Percentiles rank a stretch among this genome's conserved stretches.
These are phyloP conservation scores for Ustilago vetiveriae DNA, from an alignment of 1,284 basidiomycete species.

Conservation along the genomic window DNA sequence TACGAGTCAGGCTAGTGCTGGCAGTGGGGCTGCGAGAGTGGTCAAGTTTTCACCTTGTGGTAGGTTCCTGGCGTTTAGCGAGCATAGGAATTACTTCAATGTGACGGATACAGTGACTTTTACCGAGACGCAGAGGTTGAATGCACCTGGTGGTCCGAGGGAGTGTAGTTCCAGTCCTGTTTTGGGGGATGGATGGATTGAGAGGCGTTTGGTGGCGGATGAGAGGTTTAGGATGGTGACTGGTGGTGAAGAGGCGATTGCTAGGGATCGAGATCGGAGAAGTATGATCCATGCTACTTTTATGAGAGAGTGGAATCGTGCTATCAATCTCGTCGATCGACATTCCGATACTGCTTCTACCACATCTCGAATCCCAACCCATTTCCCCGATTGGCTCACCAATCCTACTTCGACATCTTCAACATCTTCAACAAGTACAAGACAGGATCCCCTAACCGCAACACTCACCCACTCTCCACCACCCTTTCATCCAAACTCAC, in stretches of 20 bases:
- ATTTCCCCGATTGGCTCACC: constrained; percentile 1
- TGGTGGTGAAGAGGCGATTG: constrained; percentile 19
- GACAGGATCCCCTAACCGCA: constrained; percentile 7
- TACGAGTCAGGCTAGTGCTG: constrained; percentile 32
- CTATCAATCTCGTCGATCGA: constrained; percentile 25
- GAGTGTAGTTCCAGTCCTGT: neutral
- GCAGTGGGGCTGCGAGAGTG: constrained; percentile 50
- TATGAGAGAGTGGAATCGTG: constrained; percentile 40
- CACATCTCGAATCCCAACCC: constrained; percentile 6
- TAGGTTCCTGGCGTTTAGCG: constrained; percentile 53
- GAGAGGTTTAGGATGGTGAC: constrained; percentile 27
- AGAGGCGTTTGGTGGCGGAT: constrained; percentile 5
- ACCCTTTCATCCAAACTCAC: neutral
- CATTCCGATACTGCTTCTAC: too few relatives aligned
- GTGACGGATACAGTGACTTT: constrained; percentile 53
- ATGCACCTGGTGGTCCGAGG: constrained; percentile 13
- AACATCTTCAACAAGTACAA: neutral
- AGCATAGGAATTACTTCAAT: constrained; percentile 50
- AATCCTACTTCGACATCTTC: constrained; percentile 1
- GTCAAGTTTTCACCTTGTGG: constrained; percentile 56
- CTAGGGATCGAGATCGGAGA: constrained; percentile 25
- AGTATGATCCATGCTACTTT: constrained; percentile 39
- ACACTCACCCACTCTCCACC: constrained; percentile 1
- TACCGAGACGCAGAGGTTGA: constrained; percentile 28
- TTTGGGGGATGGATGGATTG: constrained; percentile 1